A percentile compares a stretch with the other conserved stretches of the same genome.
Evolutionary conservation across 768 basidiomycete genomes (phyloP).

Genomic region (Daedaleopsis sinensis): DNA sequence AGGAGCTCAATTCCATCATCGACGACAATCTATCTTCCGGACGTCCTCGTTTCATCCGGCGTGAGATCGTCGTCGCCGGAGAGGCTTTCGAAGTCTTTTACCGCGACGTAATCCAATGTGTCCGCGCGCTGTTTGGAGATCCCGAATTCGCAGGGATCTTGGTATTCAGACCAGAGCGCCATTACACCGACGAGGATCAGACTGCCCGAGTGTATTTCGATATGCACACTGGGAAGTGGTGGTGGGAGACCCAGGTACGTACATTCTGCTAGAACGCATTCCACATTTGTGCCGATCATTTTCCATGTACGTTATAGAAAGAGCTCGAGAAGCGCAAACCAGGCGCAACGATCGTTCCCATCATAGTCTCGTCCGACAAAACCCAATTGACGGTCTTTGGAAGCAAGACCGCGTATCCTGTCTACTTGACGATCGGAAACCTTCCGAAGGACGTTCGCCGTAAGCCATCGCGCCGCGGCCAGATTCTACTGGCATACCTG

Average conservation of each 20-base stretch:
- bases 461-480: conserved; percentile 26
- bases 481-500: conserved; percentile 31
- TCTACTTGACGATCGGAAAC: conserved; percentile 33
- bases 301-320: conserved; percentile 9
- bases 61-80: conserved; percentile 32
- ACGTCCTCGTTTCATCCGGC: conserved; percentile 29
- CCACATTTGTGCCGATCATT: no score
- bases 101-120: conserved; percentile 40
- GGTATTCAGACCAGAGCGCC: conserved; percentile 38
- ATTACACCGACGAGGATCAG: conserved; percentile 35
- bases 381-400: conserved; percentile 27
- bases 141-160: conserved; percentile 36
- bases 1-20: conserved; percentile 38
- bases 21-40: conserved; percentile 31
- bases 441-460: conserved; percentile 27
- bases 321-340: conserved; percentile 21
- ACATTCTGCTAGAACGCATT: no score
- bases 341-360: conserved; percentile 23
- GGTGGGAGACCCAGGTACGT: conserved; percentile 51
- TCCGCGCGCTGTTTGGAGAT: conserved; percentile 38
- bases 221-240: conserved; percentile 54
- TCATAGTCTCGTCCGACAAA: conserved; percentile 28
- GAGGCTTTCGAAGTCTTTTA: conserved; percentile 37
- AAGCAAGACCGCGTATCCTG: conserved; percentile 26
- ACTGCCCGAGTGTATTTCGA: conserved; percentile 38